phyloP scores from a whole-genome alignment of 1,284 basidiomycete species.

The Marasmius fiardii region DNA sequence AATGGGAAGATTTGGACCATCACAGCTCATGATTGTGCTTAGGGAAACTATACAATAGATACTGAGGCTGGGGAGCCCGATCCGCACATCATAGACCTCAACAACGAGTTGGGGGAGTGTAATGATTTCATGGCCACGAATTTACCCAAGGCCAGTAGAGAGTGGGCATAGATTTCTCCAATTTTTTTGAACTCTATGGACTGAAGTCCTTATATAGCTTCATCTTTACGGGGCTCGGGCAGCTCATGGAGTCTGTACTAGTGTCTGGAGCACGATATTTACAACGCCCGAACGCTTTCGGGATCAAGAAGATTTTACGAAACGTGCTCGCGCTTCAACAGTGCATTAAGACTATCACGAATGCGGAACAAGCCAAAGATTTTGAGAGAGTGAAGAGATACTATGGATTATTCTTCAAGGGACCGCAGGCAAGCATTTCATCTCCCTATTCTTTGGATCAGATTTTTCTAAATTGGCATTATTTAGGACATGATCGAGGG shows the following conservation, averaged over 20 bases:
- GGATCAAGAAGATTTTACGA: constrained; percentile 85
- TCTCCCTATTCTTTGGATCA: constrained; percentile 1
- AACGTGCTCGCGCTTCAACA: constrained; percentile 94
- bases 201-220: constrained; percentile 42
- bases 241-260: constrained; percentile 82
- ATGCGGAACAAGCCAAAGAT: constrained; percentile 58
- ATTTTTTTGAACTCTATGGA: not conserved
- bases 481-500: constrained; percentile 70
- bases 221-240: constrained; percentile 84
- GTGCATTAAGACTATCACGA: constrained; percentile 78
- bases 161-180: constrained; percentile 40
- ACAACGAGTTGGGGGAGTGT: constrained; percentile 74
- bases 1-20: not conserved
- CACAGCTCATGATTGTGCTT: constrained; percentile 10
- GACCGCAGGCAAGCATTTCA: constrained; percentile 61
- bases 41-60: constrained; percentile 84
- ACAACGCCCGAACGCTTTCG: constrained; percentile 69
- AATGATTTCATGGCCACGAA: constrained; percentile 69
- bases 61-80: constrained; percentile 89
- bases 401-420: constrained; percentile 74
- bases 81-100: constrained; percentile 86
- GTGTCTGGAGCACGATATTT: constrained; percentile 76
- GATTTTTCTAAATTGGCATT: not conserved
- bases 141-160: constrained; percentile 62
- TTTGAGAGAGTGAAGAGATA: constrained; percentile 79